A percentile compares a stretch with the other conserved stretches of the same genome.
phyloP scores from a whole-genome alignment of 768 basidiomycete species.

The Coprinopsis cinerea region DNA sequence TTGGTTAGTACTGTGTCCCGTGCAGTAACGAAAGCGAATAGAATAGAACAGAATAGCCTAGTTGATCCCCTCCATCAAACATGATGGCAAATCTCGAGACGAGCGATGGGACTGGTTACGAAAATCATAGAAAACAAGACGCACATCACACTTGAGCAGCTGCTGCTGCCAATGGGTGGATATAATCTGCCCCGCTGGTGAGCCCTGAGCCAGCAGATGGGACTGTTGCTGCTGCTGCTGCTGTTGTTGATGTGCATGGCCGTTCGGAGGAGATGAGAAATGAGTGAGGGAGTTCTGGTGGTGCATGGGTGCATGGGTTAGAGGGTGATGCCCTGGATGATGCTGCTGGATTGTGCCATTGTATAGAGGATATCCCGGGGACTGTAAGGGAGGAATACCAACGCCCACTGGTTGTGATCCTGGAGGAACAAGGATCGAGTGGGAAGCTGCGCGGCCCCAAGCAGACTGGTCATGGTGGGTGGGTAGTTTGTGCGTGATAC shows the following conservation, averaged over 20 bases:
- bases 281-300: conserved; percentile 79
- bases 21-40: conserved; percentile 29
- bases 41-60: neutral
- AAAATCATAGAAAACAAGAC: conserved; percentile 23
- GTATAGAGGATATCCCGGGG: conserved; percentile 74
- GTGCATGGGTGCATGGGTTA: conserved; percentile 54
- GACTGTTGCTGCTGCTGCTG: conserved; percentile 18
- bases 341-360: conserved; percentile 63
- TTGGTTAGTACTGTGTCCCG: conserved; percentile 18
- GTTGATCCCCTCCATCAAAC: neutral
- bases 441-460: conserved; percentile 47
- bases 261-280: conserved; percentile 74
- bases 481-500: conserved; percentile 70
- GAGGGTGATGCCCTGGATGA: conserved; percentile 50
- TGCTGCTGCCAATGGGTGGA: conserved; percentile 91
- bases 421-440: conserved; percentile 37
- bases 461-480: conserved; percentile 71
- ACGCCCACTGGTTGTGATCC: conserved; percentile 47
- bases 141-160: conserved; percentile 85
- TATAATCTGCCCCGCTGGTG: conserved; percentile 64
- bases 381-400: conserved; percentile 55
- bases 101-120: neutral
- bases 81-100: neutral
- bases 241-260: conserved; percentile 54
- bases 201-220: conserved; percentile 44